Conservation (phyloP, 2,329 filamentous ascomycete species). For the Hymenoscyphus fraxineus region DNA sequence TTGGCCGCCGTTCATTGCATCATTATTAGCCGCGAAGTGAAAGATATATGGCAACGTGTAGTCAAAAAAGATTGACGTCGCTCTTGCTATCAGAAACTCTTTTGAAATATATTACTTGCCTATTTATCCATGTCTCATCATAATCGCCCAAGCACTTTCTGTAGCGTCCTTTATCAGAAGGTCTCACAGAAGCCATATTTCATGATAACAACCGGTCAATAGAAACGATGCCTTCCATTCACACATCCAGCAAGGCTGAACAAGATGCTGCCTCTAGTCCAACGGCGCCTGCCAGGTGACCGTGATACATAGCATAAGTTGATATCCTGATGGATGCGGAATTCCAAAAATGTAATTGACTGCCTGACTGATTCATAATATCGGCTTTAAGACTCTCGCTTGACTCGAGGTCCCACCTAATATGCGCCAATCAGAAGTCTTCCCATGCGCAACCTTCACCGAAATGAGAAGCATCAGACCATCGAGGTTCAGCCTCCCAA, state of each 20-base stretch:
- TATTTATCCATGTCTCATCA: no score
- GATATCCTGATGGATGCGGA: neutral
- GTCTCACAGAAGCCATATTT: no score
- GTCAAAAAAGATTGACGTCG: no score
- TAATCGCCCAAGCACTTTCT: no score
- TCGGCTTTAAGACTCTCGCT: neutral
- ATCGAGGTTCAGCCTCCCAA: no score
- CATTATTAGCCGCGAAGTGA: neutral
- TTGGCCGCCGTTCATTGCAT: neutral
- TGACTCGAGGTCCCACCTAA: neutral
- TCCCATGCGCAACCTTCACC: no score
- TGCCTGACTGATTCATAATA: neutral
- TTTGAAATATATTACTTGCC: no score
- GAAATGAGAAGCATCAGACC: no score
- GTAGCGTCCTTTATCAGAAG: no score
- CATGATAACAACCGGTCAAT: neutral
- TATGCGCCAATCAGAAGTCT: neutral
- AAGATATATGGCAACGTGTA: neutral
- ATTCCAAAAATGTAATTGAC: neutral
- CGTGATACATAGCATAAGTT: no score
- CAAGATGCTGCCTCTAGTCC: neutral
- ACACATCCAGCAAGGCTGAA: neutral
- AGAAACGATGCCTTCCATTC: neutral
- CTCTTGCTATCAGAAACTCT: no score
- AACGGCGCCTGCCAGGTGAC: no score